Evolutionary conservation across 2,329 filamentous ascomycete genomes (phyloP).

Genomic region (Coleophoma crateriformis): DNA sequence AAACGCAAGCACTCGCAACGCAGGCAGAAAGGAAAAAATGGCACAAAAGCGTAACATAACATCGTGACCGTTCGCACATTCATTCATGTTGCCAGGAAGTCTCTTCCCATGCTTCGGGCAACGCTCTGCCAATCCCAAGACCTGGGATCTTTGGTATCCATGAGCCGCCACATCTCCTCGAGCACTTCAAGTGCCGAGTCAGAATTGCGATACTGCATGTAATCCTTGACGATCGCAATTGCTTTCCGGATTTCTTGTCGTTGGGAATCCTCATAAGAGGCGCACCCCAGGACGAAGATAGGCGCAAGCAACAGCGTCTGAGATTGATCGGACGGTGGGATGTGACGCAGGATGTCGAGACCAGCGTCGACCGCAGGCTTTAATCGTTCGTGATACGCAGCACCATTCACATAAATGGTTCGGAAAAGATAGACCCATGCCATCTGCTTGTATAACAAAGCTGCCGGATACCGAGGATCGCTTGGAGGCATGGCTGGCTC

Average conservation of each 20-base stretch:
- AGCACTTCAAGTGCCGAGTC: conserved; percentile 48
- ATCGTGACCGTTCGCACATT: no score
- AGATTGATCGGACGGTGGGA: conserved; percentile 50
- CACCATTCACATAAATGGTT: conserved; percentile 41
- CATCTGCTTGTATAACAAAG: conserved; percentile 58
- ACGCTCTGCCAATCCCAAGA: conserved; percentile 61
- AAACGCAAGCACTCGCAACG: no score
- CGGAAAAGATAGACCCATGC: conserved; percentile 60
- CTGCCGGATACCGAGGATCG: conserved; percentile 51
- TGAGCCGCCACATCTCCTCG: conserved; percentile 53
- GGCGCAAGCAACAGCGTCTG: conserved; percentile 57
- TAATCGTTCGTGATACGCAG: conserved; percentile 26
- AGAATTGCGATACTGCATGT: conserved; percentile 55
- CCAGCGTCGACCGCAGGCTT: conserved; percentile 51
- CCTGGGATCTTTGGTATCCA: conserved; percentile 51
- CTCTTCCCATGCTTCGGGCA: conserved; percentile 44
- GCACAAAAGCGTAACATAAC: no score
- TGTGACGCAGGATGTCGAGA: conserved; percentile 46
- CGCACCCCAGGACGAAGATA: conserved; percentile 55
- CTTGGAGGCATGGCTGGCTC: conserved; percentile 54
- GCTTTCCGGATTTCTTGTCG: conserved; percentile 46
- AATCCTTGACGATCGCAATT: conserved; percentile 45
- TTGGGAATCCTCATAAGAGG: conserved; percentile 47
- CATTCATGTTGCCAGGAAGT: conserved; percentile 40
- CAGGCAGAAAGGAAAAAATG: no score